Percentiles rank a stretch among this genome's conserved stretches.
Conservation (phyloP, 2,329 filamentous ascomycete species). For the Dothiorella sarmentorum region DNA sequence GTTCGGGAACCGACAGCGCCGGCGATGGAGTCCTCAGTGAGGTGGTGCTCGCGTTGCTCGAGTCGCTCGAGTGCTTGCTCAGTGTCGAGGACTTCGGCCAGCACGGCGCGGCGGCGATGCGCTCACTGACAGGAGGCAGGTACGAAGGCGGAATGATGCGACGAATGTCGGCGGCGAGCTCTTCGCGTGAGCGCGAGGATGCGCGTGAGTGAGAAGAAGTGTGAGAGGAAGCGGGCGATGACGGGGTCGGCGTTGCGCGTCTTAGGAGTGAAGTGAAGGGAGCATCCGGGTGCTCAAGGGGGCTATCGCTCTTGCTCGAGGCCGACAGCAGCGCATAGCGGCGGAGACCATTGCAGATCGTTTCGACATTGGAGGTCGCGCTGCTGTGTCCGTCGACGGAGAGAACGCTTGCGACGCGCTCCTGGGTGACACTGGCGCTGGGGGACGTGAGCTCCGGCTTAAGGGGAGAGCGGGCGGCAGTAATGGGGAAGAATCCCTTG, state of each 20-base stretch:
- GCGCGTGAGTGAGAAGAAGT: neutral
- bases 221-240: neutral
- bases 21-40: neutral
- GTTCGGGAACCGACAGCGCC: neutral
- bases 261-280: neutral
- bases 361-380: neutral
- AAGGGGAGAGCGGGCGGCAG: neutral
- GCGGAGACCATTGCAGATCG: neutral
- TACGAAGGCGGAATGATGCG: neutral
- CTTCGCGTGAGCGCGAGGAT: neutral
- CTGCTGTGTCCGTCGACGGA: neutral
- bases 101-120: neutral
- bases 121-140: neutral
- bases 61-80: neutral
- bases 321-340: neutral
- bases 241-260: neutral
- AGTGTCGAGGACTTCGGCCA: neutral
- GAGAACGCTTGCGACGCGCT: neutral
- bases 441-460: neutral
- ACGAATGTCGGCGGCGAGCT: constrained; percentile 1
- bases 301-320: neutral
- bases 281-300: neutral
- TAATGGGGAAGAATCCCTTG: neutral
- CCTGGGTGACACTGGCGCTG: neutral
- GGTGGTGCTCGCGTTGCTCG: neutral